Evolutionary conservation across 495 filamentous ascomycete genomes (phyloP), one percentile per base, ranked within the genome.

Genomic region (Xylaria nigripes): DNA sequence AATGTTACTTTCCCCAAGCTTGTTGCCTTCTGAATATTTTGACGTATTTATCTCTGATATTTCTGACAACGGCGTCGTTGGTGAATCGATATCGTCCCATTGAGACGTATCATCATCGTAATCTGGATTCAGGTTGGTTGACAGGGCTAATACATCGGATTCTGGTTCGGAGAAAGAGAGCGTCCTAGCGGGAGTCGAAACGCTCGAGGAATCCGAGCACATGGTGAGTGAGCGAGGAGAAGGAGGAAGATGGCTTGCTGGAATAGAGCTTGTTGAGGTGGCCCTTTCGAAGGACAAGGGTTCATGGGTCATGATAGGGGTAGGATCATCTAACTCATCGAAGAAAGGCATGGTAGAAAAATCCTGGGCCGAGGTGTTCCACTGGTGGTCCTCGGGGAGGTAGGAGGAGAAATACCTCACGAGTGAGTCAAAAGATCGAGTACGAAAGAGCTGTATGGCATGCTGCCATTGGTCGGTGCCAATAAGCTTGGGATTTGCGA

Each of bases 401-500:
- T 76, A 77, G 0, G 72, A 76, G 7, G 73, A 58, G 61, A 73
- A 77, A 57, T 73, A 76, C 45, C 72, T 67, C 43, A 77, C 75
- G 51, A 77, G 72, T n/a, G 75, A 76, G 54, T 77, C 75, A 15
- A 76, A 66, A 15, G 72, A 75, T 59, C 61, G 73, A n/a, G 75
- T 75, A 12, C 75, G 72, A 57, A 77, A 77, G 54, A 77, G 73
- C 51, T 77, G 75, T 4, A 74, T 57, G 19, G 75, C 75, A 55
- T 70, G 59, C 56, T 74, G 70, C 75, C 75, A 77, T 60, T 77
- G 75, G 23, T 71, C 66, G 43, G 73, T 76, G 29, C 73, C 75
- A 54, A 77, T 74, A 38, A 77, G 66, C 22, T 62, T 61, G 25
- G 75, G 75, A 63, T 76, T 77, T 55, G 66, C 73, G 51, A 77